phyloP scores from a whole-genome alignment of 345 rosid species.

The Turnera subulata region DNA sequence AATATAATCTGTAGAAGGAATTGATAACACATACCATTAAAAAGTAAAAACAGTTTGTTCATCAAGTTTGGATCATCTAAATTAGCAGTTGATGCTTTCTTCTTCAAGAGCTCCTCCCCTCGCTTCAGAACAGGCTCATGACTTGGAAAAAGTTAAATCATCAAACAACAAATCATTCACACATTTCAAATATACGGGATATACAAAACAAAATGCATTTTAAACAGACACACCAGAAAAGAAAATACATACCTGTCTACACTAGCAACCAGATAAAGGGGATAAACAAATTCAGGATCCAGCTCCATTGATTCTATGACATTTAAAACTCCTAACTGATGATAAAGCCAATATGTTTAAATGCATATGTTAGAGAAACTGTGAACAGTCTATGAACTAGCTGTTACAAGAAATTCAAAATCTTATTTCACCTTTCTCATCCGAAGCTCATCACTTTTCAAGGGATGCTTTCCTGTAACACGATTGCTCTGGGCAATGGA shows the following conservation, averaged over 20 bases:
- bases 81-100: slow-evolving; percentile 63
- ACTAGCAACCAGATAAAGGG: slow-evolving; percentile 69
- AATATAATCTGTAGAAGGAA: not conserved
- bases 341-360: slow-evolving; percentile 16
- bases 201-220: not conserved
- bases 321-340: slow-evolving; percentile 86
- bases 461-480: slow-evolving; percentile 61
- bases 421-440: slow-evolving; percentile 60
- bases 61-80: slow-evolving; percentile 73
- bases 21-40: slow-evolving; percentile 58
- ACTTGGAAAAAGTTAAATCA: slow-evolving; percentile 45
- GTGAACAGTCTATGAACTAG: not conserved
- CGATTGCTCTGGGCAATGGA: slow-evolving; percentile 72
- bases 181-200: slow-evolving; percentile 4
- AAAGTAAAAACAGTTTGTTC: slow-evolving; percentile 59
- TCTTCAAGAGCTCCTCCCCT: slow-evolving; percentile 89
- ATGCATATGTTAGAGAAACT: not conserved
- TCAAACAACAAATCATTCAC: slow-evolving; percentile 20
- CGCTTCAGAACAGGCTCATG: slow-evolving; percentile 79
- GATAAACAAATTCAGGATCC: slow-evolving; percentile 69
- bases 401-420: slow-evolving; percentile 11
- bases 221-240: not conserved
- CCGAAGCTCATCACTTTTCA: slow-evolving; percentile 65
- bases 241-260: slow-evolving; percentile 52
- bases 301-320: slow-evolving; percentile 75